Conservation (phyloP, 768 basidiomycete species). For the Suillus spraguei region DNA sequence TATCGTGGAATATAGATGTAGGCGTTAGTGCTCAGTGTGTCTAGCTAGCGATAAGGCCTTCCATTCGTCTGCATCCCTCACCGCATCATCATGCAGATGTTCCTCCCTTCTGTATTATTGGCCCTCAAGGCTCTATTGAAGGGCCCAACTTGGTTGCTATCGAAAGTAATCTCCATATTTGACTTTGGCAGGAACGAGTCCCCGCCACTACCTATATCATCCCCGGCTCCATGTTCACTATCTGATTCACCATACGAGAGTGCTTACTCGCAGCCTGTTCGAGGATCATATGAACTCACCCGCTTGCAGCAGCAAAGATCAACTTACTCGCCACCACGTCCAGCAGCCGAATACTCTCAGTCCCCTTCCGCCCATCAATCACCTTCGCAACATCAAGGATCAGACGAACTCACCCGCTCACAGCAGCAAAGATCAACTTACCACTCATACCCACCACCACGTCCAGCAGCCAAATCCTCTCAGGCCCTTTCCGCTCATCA, state of each 20-base stretch:
- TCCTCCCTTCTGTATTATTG: background rate
- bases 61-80: background rate
- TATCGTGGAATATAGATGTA: background rate
- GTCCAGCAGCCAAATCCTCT: background rate
- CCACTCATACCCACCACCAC: background rate
- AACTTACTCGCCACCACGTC: background rate
- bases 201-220: background rate
- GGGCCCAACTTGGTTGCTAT: background rate
- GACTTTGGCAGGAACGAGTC: background rate
- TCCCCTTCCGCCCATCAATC: background rate
- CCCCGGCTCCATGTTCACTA: background rate
- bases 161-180: background rate
- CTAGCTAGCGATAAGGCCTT: background rate
- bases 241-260: background rate
- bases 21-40: background rate
- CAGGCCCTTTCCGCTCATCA: too few species aligned
- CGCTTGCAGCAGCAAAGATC: background rate
- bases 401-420: too few species aligned
- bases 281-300: background rate
- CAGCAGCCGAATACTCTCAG: background rate
- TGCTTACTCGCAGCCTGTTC: background rate
- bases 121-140: background rate
- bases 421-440: too few species aligned
- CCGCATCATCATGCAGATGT: background rate
- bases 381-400: background rate